Evolutionary conservation across 495 filamentous ascomycete genomes (phyloP), one percentile per base, ranked within the genome.

Genomic region (Aspergillus incahuasiensis): DNA sequence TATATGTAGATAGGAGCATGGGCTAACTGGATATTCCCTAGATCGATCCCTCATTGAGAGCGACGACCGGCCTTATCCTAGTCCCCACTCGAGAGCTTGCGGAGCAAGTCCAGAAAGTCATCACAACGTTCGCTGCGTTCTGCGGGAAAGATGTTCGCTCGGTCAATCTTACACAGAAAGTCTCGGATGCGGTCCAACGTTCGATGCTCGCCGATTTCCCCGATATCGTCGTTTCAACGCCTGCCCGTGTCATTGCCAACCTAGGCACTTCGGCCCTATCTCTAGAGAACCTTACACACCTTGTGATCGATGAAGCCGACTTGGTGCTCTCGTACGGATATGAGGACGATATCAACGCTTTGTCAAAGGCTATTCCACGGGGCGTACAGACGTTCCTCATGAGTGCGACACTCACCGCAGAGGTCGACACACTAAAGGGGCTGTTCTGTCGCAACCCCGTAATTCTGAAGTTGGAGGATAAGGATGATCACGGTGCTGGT

Each of bases 221-320:
- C 0, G 90, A 97, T 66, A 77, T 99, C 40, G 82, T 99, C 28
- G 81, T 99, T 25, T 85, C 91, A 8, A 99, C 94, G 0, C 95
- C 94, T 0, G 82, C 88, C 6, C 81, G 89, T 57, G 88, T 86
- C 22, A 79, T 87, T 53, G 69, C 80, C 30, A 87, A 91, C 62
- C 67, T 92, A 54, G 87, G 87, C 54, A 82, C 78, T 41, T 83
- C 82, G 0, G 79, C 85, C 0, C 78, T 96, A 45, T 82, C 82
- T 3, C 71, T 95, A 16, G 80, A 85, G 8, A 78, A 81, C 50
- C 79, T 97, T 35, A 79, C 82, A 45, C 82, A 91, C 51, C 73
- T 99, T 13, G 91, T 97, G 11, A 86, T 99, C 53, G 94, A 99
- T 63, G 94, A 99, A 71, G 91, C 92, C 3, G 94, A 99, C 68